Conservation (phyloP, 2,329 filamentous ascomycete genomes). For the Colletotrichum liaoningense region DNA sequence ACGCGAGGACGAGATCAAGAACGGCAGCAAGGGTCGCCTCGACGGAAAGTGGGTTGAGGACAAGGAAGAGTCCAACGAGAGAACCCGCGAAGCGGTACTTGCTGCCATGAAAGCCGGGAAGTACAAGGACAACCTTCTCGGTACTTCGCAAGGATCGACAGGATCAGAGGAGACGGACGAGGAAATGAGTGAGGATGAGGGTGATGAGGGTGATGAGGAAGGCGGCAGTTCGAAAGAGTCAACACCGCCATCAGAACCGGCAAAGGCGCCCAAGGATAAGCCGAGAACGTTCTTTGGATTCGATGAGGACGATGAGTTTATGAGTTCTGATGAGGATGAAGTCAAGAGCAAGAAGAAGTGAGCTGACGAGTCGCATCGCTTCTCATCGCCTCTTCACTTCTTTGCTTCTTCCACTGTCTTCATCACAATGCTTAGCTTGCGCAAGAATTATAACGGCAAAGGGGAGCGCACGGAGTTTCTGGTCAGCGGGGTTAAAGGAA, state of each 20-base stretch:
- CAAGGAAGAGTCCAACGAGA: constrained; percentile 89
- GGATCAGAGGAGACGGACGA: constrained; percentile 51
- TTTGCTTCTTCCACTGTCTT: neutral
- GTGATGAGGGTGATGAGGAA: constrained; percentile 51
- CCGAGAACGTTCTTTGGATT: constrained; percentile 76
- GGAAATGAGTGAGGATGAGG: constrained; percentile 46
- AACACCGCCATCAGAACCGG: constrained; percentile 57
- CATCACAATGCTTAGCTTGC: neutral
- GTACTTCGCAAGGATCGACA: constrained; percentile 61
- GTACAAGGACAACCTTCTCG: constrained; percentile 70
- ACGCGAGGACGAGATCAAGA: constrained; percentile 84
- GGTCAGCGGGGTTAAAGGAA: constrained; percentile 1
- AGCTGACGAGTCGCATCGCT: neutral
- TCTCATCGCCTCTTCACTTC: neutral
- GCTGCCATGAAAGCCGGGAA: constrained; percentile 75
- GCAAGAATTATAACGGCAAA: constrained; percentile 8
- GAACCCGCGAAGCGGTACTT: constrained; percentile 81
- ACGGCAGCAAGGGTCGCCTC: constrained; percentile 76
- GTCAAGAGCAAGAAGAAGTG: constrained; percentile 43
- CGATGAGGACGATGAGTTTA: constrained; percentile 82
- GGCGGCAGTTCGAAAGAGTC: constrained; percentile 61
- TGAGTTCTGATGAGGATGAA: constrained; percentile 75
- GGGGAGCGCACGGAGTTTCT: constrained; percentile 28
- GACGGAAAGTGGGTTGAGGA: constrained; percentile 96
- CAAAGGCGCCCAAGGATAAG: constrained; percentile 51